Conservation (phyloP, 2,329 filamentous ascomycete genomes). For the Penicillium sp. region DNA sequence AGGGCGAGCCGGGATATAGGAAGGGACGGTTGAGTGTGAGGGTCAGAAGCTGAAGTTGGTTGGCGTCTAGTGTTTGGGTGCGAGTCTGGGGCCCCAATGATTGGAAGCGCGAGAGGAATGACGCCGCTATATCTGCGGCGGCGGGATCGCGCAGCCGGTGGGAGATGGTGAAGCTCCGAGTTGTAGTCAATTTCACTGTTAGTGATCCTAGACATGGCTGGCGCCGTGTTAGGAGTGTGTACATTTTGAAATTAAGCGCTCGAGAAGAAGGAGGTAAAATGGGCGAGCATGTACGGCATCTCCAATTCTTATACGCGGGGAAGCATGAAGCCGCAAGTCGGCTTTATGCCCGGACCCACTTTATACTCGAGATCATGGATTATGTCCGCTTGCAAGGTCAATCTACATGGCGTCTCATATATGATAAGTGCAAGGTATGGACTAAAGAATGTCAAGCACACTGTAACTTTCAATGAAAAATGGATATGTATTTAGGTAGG, state of each 20-base stretch:
- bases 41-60: slow-evolving; percentile 63
- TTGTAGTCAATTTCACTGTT: neutral
- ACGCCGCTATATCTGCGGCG: slow-evolving; percentile 29
- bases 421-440: no score
- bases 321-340: slow-evolving; percentile 11
- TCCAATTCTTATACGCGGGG: slow-evolving; percentile 11
- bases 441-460: no score
- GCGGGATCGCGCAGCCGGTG: neutral
- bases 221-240: neutral
- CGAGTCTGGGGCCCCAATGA: slow-evolving; percentile 44
- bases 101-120: slow-evolving; percentile 46
- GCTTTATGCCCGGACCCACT: slow-evolving; percentile 11
- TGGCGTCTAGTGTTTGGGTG: slow-evolving; percentile 58
- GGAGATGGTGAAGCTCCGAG: slow-evolving; percentile 10
- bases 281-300: neutral
- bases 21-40: slow-evolving; percentile 56
- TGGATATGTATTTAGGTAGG: neutral
- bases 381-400: no score
- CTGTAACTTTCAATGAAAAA: no score
- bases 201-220: neutral
- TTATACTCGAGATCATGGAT: neutral
- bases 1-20: slow-evolving; percentile 41
- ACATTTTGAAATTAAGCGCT: neutral
- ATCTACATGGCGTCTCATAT: no score
- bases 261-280: neutral